phyloP scores from a whole-genome alignment of 441 rosid genomes.

The Biscutella auriculata region DNA sequence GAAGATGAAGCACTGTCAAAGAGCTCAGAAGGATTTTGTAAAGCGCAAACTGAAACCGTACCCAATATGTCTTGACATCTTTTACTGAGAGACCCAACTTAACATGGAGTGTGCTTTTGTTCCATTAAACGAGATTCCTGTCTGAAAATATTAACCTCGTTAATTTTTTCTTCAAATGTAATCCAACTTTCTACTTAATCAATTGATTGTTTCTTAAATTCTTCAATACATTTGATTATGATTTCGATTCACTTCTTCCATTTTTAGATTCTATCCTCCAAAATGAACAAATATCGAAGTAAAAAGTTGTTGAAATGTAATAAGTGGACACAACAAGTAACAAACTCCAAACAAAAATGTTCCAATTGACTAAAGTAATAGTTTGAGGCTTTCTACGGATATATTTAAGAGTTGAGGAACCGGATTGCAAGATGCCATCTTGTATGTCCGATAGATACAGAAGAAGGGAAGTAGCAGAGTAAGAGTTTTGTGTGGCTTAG shows the following conservation, averaged over 20 bases:
- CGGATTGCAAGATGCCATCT: no score
- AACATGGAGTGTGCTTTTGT: background rate
- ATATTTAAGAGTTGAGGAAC: no score
- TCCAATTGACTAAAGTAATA: no score
- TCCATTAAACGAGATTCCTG: background rate
- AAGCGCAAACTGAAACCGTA: conserved; percentile 13
- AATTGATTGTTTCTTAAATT: background rate
- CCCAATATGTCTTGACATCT: conserved; percentile 17
- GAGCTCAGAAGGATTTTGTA: conserved; percentile 8
- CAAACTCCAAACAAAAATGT: no score
- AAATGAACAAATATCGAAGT: no score
- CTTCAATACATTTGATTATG: background rate
- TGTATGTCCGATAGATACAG: no score
- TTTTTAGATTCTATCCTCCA: no score
- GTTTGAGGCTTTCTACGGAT: no score
- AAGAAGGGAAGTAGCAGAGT: conserved; percentile 2
- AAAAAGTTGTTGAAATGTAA: no score
- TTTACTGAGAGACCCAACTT: conserved; percentile 4
- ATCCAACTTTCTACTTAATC: conserved; percentile 4
- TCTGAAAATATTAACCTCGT: background rate
- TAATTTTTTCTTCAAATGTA: background rate
- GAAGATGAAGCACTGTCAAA: conserved; percentile 21
- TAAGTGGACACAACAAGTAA: no score
- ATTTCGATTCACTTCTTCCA: no score
- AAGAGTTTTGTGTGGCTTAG: conserved; percentile 23